phyloP scores from a whole-genome alignment of 139 green algal genomes.

The Tetraselmis chui region DNA sequence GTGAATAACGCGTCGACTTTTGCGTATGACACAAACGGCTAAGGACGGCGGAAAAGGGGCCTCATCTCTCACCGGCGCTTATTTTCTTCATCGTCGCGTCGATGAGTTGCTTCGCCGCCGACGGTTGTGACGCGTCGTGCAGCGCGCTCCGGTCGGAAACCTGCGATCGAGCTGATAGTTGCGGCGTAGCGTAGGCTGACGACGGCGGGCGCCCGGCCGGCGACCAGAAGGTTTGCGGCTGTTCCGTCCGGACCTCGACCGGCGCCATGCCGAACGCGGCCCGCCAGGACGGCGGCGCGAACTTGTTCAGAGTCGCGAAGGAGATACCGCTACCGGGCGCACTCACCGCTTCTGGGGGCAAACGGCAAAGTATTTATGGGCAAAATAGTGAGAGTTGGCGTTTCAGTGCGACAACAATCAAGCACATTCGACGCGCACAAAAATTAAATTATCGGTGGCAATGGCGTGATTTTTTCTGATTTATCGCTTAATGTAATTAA shows the following conservation, averaged over 20 bases:
- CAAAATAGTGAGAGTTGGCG: background rate
- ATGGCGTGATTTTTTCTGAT: background rate
- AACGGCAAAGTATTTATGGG: too few species aligned
- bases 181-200: background rate
- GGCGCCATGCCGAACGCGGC: background rate
- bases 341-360: background rate
- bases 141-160: too few species aligned
- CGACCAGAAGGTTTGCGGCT: background rate
- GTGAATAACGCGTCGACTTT: too few species aligned
- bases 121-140: too few species aligned
- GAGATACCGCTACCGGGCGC: background rate
- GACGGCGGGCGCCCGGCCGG: too few species aligned
- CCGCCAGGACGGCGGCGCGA: background rate
- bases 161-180: background rate
- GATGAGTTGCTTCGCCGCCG: background rate
- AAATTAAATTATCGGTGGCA: background rate
- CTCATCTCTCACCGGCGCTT: background rate
- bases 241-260: background rate
- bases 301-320: background rate
- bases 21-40: too few species aligned
- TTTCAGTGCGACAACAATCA: background rate
- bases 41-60: too few species aligned
- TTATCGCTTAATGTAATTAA: background rate
- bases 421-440: background rate
- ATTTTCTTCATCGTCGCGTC: background rate